These are phyloP conservation scores for Lotus japonicus DNA, from an alignment of 306 rosid genomes.

Conservation along the genomic window DNA sequence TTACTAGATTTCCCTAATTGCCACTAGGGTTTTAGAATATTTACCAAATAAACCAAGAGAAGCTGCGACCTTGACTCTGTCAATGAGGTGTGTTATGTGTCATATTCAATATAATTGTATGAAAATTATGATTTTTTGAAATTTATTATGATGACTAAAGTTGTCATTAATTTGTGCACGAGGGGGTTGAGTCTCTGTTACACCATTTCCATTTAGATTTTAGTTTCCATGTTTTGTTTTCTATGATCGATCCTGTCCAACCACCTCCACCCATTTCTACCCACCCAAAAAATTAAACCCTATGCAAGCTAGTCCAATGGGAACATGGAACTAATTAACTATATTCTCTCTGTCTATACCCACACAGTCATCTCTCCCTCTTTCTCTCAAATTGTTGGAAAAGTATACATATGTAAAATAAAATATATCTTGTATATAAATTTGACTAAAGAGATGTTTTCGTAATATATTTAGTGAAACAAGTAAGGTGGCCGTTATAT, in stretches of 20 bases:
- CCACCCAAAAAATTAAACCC: constrained; percentile 42
- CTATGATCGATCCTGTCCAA: constrained; percentile 59
- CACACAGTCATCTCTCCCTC: constrained; percentile 13
- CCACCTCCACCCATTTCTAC: constrained; percentile 92
- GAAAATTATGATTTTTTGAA: neutral
- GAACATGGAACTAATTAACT: constrained; percentile 30
- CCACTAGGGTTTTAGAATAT: neutral
- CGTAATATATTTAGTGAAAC: neutral
- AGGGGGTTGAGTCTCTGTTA: constrained; percentile 39
- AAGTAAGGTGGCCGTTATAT: neutral
- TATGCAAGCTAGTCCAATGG: constrained; percentile 33
- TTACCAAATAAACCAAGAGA: constrained; percentile 10
- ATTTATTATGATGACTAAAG: neutral
- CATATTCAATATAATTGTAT: constrained; percentile 10
- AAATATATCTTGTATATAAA: neutral
- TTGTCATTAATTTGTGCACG: constrained; percentile 29
- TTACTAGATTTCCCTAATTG: constrained; percentile 15
- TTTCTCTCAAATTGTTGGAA: neutral
- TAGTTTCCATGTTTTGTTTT: constrained; percentile 24
- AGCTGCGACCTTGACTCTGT: constrained; percentile 21
- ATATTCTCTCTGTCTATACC: constrained; percentile 11
- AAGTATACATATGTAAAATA: neutral
- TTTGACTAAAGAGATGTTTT: neutral
- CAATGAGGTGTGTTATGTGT: constrained; percentile 18
- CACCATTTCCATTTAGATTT: constrained; percentile 23